Evolutionary conservation across 805 yeast species (phyloP).

Genomic region (Nakazawaea siamensis): DNA sequence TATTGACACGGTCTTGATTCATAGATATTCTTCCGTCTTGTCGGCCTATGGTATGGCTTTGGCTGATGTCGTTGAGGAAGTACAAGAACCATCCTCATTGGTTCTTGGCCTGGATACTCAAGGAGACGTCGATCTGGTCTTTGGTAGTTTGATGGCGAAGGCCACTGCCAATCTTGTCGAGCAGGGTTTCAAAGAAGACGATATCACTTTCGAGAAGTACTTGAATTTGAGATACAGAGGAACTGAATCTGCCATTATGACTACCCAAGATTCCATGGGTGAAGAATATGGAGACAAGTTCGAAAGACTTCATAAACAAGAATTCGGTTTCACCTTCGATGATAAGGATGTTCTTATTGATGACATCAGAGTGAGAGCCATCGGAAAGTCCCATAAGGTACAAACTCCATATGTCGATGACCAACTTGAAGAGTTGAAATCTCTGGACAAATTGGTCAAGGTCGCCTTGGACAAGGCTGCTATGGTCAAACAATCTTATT

Average conservation of each 20-base stretch:
- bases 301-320: slow-evolving; percentile 47
- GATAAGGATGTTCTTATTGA: slow-evolving; percentile 56
- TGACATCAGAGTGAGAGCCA: slow-evolving; percentile 67
- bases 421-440: slow-evolving; percentile 35
- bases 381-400: slow-evolving; percentile 48
- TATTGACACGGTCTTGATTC: slow-evolving; percentile 60
- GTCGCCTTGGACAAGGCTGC: slow-evolving; percentile 20
- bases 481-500: slow-evolving; percentile 42
- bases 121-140: slow-evolving; percentile 30
- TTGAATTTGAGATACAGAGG: slow-evolving; percentile 80
- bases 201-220: slow-evolving; percentile 51
- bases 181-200: slow-evolving; percentile 46
- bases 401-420: slow-evolving; percentile 37
- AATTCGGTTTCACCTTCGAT: slow-evolving; percentile 63
- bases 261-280: slow-evolving; percentile 25
- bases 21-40: slow-evolving; percentile 73
- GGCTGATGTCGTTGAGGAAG: slow-evolving; percentile 78
- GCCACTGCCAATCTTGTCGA: slow-evolving; percentile 31
- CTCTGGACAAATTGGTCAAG: slow-evolving; percentile 14
- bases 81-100: slow-evolving; percentile 62
- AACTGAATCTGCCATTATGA: slow-evolving; percentile 80
- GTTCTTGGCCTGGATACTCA: slow-evolving; percentile 26
- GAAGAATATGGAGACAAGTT: slow-evolving; percentile 30
- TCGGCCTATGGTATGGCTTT: slow-evolving; percentile 86
- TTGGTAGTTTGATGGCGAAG: slow-evolving; percentile 32